Evolutionary conservation across 176 grass and related monocot species (phyloP).

Genomic region (Cenchrus americanus): DNA sequence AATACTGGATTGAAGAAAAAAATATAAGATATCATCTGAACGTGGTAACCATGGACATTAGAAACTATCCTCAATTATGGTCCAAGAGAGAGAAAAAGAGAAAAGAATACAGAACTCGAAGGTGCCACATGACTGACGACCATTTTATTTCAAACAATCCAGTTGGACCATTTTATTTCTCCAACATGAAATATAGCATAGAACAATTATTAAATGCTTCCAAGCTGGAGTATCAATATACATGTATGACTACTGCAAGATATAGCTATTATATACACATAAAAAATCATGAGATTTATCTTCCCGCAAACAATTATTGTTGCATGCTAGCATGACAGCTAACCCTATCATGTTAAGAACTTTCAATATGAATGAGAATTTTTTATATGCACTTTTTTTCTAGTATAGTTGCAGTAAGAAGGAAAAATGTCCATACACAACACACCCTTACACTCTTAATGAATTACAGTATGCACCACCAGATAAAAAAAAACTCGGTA

Average conservation of each 20-base stretch:
- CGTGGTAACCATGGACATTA: not conserved
- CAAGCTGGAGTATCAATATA: not conserved
- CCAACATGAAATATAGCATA: not conserved
- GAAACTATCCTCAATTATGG: not conserved
- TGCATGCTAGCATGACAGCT: not conserved
- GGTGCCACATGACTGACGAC: not conserved
- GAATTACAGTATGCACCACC: not conserved
- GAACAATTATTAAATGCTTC: slow-evolving; percentile 16
- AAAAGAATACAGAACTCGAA: not conserved
- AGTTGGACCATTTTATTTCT: not conserved
- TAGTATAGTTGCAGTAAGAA: not conserved
- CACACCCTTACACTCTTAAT: not conserved
- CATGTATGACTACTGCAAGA: not conserved
- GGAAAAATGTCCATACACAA: not conserved
- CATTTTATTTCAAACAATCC: not conserved
- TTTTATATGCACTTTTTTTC: not conserved
- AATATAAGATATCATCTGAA: not conserved
- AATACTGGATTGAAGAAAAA: not conserved
- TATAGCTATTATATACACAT: not conserved
- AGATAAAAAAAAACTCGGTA: no score
- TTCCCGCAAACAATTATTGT: not conserved
- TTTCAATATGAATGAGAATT: slow-evolving; percentile 1
- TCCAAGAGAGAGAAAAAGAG: not conserved
- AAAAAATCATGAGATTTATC: not conserved
- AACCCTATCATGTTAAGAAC: not conserved